Base-by-base conservation (phyloP, 495 filamentous ascomycete species). In the Neurospora discreta region DNA sequence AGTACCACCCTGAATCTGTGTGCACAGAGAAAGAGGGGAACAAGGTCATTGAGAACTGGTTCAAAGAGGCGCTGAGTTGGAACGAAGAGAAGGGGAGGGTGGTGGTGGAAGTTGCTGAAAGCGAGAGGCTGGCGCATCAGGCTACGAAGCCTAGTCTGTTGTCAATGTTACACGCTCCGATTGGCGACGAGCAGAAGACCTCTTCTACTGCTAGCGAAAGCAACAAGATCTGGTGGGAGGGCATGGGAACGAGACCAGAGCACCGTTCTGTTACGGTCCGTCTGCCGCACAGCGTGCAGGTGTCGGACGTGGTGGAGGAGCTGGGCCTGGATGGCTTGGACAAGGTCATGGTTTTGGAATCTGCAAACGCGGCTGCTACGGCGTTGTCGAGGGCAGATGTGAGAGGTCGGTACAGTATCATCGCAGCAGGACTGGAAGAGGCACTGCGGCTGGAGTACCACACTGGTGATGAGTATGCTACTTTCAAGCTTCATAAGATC, bases 1-100 rank as follows among this genome's bases (percentile, higher is more conserved):
- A 99, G 76, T 98, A 95, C 78, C 95, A 99, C 77, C 94, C 95
- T 0, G 95, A 99, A 79, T 97, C 93, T 0, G 90, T 96, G 74
- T 97, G 95, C 77, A 97, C 95, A 5, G 88, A 88, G 68, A 75
- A 82, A n/a, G 86, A 88, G 39, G 91, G 92, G 39, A 86, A 84
- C 36, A 78, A 82, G 42, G 82, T 98, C 39, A 84, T 98, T 36
- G 76, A 80, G 60, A 93, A 91, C 73, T 99, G 94, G 92, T 97
- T 93, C 85, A 75, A 70, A 5, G 77, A 84, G 73, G 89, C 89
- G 5, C 73, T 81, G 70, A 73, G 71, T 68, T 93, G 89, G 90
- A 89, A 86, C 70, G 26, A 72, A 39, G 44, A 67, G 5, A 42
- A 40, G 5, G 77, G 77, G 52, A 76, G 80, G 71, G 74, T 67